Base-by-base conservation (phyloP, 2,329 filamentous ascomycete species). In the Ceratocystis papillata region DNA sequence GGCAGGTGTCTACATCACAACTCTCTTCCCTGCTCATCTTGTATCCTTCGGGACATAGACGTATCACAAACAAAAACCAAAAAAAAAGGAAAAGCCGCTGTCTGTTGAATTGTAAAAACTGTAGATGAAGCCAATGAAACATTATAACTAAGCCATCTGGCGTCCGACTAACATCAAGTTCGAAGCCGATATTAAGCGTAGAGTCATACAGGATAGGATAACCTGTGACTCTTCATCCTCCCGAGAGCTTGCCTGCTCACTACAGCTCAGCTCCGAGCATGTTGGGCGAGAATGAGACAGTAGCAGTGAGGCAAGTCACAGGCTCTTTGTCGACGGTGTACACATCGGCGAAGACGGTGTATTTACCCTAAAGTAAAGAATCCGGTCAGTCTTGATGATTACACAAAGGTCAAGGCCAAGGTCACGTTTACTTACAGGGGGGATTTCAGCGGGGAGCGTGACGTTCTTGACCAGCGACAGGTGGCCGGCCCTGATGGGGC, bases 321-420 rank as follows among this genome's bases (percentile, higher is more conserved):
- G 85, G 86, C 70, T 86, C 79, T 67, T 83, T 80, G 63, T 95
- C 86, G 68, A 79, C 81, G 70, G 84, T 90, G 76, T 84, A 87
- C 62, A 95, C 93, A 73, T 97, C 89, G 53, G 93, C 94, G 48
- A 87, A 77, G 45, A 99, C 94, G 20, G 83, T 88, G 81, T 96
- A 99, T 73, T 85, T 92, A 74, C 92, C 94, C 90, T 94, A 70
- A 20, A n/a, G 1, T 28, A 2, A 62, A 28, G 4, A 50, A 41
- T 25, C 20, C 5, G 2, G 55, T 37, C 20, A 41, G 60, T 65
- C 57, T 20, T 25, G 6, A 12, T n/a, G n/a, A 25, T n/a, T 20
- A 20, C 3, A n/a, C n/a, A 48, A 20, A 37, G 25, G 2, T 3
- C 8, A 28, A 30, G 22, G 25, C 55, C 7, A 28, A 20, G 20